phyloP scores from a whole-genome alignment of 2,329 filamentous ascomycete species.

The Cladorrhinum sp. region DNA sequence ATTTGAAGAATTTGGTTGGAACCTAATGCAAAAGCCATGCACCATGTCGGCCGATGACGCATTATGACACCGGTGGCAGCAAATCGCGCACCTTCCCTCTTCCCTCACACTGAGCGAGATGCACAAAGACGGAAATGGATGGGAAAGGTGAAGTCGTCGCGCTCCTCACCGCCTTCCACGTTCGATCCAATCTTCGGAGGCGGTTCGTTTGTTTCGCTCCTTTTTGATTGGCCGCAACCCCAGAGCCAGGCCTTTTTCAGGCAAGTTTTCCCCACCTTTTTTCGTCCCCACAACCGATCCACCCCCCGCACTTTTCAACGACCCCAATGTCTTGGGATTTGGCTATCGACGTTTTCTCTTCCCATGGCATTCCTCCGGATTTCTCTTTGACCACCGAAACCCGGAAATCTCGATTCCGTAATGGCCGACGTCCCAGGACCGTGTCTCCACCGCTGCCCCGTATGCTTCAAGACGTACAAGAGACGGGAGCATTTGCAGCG shows the following conservation, averaged over 20 bases:
- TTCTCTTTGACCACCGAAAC: not conserved
- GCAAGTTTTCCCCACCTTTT: not conserved
- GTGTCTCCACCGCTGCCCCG: conserved; percentile 29
- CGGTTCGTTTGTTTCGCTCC: not conserved
- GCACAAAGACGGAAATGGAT: no score
- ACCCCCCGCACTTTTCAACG: conserved; percentile 7
- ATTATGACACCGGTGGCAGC: no score
- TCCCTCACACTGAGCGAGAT: no score
- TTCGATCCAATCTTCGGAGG: not conserved
- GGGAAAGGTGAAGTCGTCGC: not conserved
- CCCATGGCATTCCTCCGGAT: not conserved
- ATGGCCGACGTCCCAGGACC: conserved; percentile 21
- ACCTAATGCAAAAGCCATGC: no score
- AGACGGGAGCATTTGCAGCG: conserved; percentile 37
- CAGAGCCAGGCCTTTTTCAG: not conserved
- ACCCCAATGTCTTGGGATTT: conserved; percentile 5
- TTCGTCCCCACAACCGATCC: not conserved
- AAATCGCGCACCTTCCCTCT: no score
- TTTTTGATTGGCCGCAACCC: not conserved
- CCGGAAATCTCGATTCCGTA: conserved; percentile 5
- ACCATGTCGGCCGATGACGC: no score
- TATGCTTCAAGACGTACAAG: conserved; percentile 37
- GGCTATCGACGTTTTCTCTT: conserved; percentile 1
- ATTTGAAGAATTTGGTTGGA: no score
- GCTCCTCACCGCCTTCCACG: not conserved